Evolutionary conservation across 768 basidiomycete species (phyloP).

Genomic region (Pleurotus platypus): DNA sequence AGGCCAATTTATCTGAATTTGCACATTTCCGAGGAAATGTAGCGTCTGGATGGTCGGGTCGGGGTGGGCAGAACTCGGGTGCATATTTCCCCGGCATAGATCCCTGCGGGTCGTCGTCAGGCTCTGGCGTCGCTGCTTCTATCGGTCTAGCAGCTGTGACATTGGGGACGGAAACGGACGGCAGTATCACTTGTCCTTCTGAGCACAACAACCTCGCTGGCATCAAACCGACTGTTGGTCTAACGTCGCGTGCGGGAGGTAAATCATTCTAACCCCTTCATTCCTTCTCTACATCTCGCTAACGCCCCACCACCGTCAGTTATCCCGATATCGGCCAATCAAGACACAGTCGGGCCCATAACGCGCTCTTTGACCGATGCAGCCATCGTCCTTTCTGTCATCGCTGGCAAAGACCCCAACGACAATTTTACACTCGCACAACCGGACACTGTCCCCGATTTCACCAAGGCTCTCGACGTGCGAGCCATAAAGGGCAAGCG

Average conservation of each 20-base stretch:
- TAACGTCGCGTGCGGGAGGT: conserved; percentile 61
- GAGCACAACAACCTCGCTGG: conserved; percentile 53
- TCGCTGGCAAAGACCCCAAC: conserved; percentile 51
- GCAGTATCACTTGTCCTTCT: conserved; percentile 52
- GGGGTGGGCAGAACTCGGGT: conserved; percentile 49
- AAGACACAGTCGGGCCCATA: conserved; percentile 60
- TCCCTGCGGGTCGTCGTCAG: conserved; percentile 58
- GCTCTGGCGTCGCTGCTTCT: conserved; percentile 51
- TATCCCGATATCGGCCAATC: conserved; percentile 52
- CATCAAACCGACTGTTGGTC: conserved; percentile 58
- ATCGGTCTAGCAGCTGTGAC: conserved; percentile 47
- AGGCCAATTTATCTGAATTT: conserved; percentile 54
- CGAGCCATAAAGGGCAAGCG: conserved; percentile 47
- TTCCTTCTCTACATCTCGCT: neutral
- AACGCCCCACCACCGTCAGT: conserved; percentile 27
- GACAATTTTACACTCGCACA: conserved; percentile 54
- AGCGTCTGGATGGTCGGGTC: conserved; percentile 55
- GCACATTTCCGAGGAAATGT: conserved; percentile 44
- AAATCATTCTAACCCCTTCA: neutral
- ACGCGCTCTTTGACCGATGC: conserved; percentile 51
- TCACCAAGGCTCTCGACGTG: conserved; percentile 44
- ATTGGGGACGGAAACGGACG: conserved; percentile 49
- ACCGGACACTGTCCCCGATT: conserved; percentile 52
- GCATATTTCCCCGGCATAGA: conserved; percentile 49
- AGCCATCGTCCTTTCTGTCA: conserved; percentile 51